phyloP scores from a whole-genome alignment of 768 basidiomycete genomes.

The Boletus subparvulus region DNA sequence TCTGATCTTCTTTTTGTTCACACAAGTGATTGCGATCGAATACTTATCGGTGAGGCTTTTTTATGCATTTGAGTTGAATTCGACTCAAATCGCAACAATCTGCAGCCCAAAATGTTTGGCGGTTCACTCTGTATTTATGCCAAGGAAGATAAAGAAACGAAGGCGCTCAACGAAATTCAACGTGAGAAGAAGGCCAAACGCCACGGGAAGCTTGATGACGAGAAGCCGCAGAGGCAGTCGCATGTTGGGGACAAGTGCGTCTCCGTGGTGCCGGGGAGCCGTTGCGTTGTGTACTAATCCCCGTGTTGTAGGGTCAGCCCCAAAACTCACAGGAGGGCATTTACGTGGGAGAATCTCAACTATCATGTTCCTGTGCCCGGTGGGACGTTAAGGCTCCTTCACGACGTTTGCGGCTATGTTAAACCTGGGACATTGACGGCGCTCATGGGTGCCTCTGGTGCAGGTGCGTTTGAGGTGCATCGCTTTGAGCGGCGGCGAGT shows the following conservation, averaged over 20 bases:
- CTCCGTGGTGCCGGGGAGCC: background rate
- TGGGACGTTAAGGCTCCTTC: conserved; percentile 60
- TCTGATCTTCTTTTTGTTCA: conserved; percentile 64
- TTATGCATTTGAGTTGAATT: background rate
- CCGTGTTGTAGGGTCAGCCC: background rate
- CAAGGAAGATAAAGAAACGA: conserved; percentile 54
- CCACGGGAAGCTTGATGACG: conserved; percentile 31
- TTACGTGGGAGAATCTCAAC: conserved; percentile 81
- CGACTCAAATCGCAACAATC: background rate
- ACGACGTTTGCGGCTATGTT: conserved; percentile 78
- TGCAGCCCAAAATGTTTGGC: conserved; percentile 32
- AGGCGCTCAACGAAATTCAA: conserved; percentile 52
- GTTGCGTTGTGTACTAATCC: conserved; percentile 1
- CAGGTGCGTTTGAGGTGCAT: conserved; percentile 43
- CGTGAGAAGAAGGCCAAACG: conserved; percentile 51
- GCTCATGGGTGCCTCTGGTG: conserved; percentile 84
- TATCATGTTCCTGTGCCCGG: conserved; percentile 72
- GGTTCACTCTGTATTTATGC: conserved; percentile 58
- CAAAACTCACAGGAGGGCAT: conserved; percentile 34
- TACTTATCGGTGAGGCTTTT: conserved; percentile 51
- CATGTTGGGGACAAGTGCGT: conserved; percentile 18
- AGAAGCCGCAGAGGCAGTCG: conserved; percentile 22
- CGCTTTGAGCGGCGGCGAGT: background rate
- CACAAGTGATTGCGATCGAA: conserved; percentile 68
- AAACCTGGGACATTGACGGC: conserved; percentile 88